Evolutionary conservation across 208 protist genomes (phyloP).

Genomic region (Crithidia fasciculata): DNA sequence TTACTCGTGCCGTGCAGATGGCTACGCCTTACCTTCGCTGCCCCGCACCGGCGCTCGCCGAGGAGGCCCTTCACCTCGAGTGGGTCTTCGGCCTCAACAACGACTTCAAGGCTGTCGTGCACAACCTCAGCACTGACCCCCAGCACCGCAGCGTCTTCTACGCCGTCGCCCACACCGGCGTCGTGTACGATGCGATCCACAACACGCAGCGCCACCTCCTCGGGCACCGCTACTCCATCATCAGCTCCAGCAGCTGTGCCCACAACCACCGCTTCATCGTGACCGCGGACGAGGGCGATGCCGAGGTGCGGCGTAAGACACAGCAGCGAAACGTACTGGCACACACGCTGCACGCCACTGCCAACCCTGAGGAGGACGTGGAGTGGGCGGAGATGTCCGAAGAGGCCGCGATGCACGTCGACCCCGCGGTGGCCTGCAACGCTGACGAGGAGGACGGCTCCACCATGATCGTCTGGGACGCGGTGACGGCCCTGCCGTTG

Average conservation of each 20-base stretch:
- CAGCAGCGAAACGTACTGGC: conserved; percentile 29
- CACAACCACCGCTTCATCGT: conserved; percentile 92
- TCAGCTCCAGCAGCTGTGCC: conserved; percentile 73
- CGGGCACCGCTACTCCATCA: conserved; percentile 89
- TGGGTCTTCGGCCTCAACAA: conserved; percentile 94
- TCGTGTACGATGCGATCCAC: conserved; percentile 91
- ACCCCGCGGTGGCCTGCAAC: conserved; percentile 58
- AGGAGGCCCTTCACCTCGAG: conserved; percentile 76
- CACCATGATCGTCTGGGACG: conserved; percentile 95
- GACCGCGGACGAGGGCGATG: conserved; percentile 88
- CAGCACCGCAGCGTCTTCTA: conserved; percentile 91
- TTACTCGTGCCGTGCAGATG: neutral
- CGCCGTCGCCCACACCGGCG: conserved; percentile 85
- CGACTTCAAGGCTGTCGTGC: conserved; percentile 83
- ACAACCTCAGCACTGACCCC: conserved; percentile 79
- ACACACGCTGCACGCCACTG: neutral
- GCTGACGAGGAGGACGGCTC: conserved; percentile 84
- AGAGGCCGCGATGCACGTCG: conserved; percentile 45
- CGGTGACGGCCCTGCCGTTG: conserved; percentile 79
- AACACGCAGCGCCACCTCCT: conserved; percentile 91
- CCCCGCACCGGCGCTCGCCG: conserved; percentile 33
- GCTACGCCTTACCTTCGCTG: conserved; percentile 37
- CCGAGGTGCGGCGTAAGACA: conserved; percentile 25
- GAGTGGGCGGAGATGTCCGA: conserved; percentile 25
- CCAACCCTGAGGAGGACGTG: conserved; percentile 22